Conservation (phyloP, 805 yeast genomes). For the Yamadazyma sp. region DNA sequence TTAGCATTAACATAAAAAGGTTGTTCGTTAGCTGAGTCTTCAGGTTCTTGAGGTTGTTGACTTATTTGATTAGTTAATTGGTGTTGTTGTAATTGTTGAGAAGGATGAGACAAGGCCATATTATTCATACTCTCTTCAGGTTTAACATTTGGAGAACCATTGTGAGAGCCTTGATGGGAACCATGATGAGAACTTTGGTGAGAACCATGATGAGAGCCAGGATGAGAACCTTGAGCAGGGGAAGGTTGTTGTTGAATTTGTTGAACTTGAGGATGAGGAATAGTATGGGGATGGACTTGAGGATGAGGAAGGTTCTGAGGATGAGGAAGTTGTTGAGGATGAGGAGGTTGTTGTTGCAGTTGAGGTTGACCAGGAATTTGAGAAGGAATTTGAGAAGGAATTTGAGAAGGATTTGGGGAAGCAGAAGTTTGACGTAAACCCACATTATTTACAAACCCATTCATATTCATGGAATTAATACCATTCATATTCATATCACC, state of each 20-base stretch:
- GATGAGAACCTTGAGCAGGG: too few species aligned
- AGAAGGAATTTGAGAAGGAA: too few species aligned
- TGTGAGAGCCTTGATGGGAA: constrained; percentile 2
- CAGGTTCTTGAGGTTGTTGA: constrained; percentile 9
- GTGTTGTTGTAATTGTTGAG: constrained; percentile 14
- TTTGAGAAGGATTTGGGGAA: too few species aligned
- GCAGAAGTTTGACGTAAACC: constrained; percentile 1
- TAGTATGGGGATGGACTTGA: too few species aligned
- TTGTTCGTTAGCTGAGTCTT: constrained; percentile 51
- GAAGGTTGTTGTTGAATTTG: too few species aligned
- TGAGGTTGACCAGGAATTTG: too few species aligned
- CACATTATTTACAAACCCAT: constrained; percentile 3
- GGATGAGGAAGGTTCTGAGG: not conserved
- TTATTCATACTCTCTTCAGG: not conserved
- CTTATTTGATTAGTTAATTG: constrained; percentile 22
- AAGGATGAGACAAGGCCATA: constrained; percentile 4
- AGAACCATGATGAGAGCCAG: constrained; percentile 1
- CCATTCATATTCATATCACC: constrained; percentile 7
- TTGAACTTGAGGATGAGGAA: too few species aligned
- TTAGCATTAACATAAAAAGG: constrained; percentile 98
- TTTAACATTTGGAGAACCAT: constrained; percentile 5
- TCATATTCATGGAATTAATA: constrained; percentile 6
- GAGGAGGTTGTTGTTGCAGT: too few species aligned
- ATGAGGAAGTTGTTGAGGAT: not conserved
- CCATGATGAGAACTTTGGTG: not conserved